Conservation (phyloP, 441 rosid genomes). For the Adansonia grandidieri region DNA sequence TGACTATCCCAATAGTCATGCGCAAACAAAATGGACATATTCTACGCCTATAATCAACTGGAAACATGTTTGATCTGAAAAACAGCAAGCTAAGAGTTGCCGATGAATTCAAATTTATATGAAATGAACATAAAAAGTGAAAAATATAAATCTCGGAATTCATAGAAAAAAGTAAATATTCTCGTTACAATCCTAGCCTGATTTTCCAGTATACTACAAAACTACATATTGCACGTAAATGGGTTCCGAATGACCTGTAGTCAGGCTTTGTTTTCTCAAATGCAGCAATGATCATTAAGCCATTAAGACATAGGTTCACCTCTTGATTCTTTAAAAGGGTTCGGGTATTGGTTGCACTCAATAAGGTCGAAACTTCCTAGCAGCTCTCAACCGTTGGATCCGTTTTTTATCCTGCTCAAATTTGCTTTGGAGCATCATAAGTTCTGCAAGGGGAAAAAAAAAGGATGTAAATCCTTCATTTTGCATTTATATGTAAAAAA, state of each 20-base stretch:
- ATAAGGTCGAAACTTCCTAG: constrained; percentile 72
- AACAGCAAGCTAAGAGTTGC: no score
- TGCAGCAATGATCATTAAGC: neutral
- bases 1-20: no score
- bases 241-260: neutral
- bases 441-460: constrained; percentile 48
- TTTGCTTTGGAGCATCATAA: constrained; percentile 65
- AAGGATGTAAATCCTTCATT: neutral
- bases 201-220: neutral
- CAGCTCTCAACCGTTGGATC: constrained; percentile 67
- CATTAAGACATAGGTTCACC: neutral
- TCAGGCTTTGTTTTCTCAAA: neutral
- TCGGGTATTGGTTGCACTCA: constrained; percentile 31
- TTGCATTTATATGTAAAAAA: neutral
- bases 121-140: neutral
- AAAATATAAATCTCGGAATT: neutral
- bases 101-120: no score
- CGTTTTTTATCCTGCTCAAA: constrained; percentile 72
- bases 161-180: neutral
- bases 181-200: neutral
- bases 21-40: no score
- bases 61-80: no score
- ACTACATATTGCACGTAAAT: neutral
- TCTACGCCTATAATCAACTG: no score
- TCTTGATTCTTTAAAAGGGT: neutral